Conservation (phyloP, 192 early-diverging fungal species). For the Powellomyces hirtus region DNA sequence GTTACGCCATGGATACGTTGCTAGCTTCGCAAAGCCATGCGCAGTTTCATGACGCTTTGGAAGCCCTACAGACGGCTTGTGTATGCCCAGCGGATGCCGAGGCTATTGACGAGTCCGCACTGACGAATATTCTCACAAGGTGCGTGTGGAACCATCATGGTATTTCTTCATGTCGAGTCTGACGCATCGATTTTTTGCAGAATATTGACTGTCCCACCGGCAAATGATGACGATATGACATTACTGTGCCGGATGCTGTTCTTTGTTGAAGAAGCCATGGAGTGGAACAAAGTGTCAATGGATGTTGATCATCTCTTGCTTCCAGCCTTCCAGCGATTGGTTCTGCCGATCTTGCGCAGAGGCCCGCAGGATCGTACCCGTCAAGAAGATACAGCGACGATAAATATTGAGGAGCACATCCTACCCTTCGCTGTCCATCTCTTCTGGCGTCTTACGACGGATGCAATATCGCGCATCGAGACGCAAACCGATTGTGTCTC, state of each 20-base stretch:
- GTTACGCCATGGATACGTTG: not conserved
- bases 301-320: slow-evolving; percentile 16
- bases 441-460: not conserved
- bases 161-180: too few species aligned
- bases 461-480: not conserved
- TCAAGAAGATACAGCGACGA: too few species aligned
- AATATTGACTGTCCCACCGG: slow-evolving; percentile 25
- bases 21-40: slow-evolving; percentile 18
- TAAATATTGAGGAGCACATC: not conserved
- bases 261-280: not conserved
- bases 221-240: slow-evolving; percentile 28
- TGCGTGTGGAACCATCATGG: too few species aligned
- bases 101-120: too few species aligned
- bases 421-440: not conserved
- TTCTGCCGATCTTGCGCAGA: slow-evolving; percentile 12
- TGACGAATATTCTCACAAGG: too few species aligned
- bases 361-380: too few species aligned
- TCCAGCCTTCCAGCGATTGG: slow-evolving; percentile 9
- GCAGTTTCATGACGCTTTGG: slow-evolving; percentile 30
- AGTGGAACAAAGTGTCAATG: not conserved
- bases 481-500: not conserved
- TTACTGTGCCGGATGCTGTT: slow-evolving; percentile 24
- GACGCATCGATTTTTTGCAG: too few species aligned
- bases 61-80: slow-evolving; percentile 5
- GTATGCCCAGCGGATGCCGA: too few species aligned